Percentiles rank a stretch among this genome's conserved stretches.
Evolutionary conservation across 2,329 filamentous ascomycete species (phyloP).

Genomic region (Neurospora sp.): DNA sequence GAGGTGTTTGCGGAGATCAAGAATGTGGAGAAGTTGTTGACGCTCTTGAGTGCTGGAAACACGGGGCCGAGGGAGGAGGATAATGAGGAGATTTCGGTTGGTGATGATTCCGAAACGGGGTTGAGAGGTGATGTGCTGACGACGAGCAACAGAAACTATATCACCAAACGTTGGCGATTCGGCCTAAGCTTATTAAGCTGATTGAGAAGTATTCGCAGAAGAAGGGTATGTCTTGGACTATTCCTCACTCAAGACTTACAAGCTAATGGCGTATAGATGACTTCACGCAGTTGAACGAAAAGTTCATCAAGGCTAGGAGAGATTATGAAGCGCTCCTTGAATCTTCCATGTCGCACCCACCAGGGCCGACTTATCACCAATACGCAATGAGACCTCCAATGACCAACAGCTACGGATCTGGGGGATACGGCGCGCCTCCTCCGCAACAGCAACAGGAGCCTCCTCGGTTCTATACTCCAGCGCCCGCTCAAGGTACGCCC

Average conservation of each 20-base stretch:
- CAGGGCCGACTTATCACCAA: conserved; percentile 66
- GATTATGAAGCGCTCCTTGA: conserved; percentile 96
- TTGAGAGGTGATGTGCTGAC: not conserved
- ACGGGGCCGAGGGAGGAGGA: conserved; percentile 74
- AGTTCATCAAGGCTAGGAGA: conserved; percentile 95
- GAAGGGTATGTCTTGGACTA: conserved; percentile 54
- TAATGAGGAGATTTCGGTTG: conserved; percentile 88
- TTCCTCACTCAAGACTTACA: not conserved
- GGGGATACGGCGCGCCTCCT: conserved; percentile 30
- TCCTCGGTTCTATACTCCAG: conserved; percentile 59
- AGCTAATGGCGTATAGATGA: conserved; percentile 55
- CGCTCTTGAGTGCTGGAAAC: conserved; percentile 79
- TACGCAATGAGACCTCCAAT: conserved; percentile 44
- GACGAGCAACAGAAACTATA: conserved; percentile 53
- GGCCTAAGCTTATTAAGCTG: conserved; percentile 92
- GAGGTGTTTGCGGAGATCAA: conserved; percentile 57
- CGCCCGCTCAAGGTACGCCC: conserved; percentile 35
- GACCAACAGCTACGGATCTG: conserved; percentile 34
- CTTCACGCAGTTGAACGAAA: conserved; percentile 96
- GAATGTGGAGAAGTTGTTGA: conserved; percentile 63
- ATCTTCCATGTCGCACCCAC: conserved; percentile 91
- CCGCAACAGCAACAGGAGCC: conserved; percentile 40
- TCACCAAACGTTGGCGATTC: conserved; percentile 85
- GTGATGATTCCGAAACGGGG: conserved; percentile 13
- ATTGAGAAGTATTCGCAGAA: conserved; percentile 99